These are phyloP conservation scores for Tarenaya hassleriana DNA, from an alignment of 345 rosid genomes.

Conservation along the genomic window DNA sequence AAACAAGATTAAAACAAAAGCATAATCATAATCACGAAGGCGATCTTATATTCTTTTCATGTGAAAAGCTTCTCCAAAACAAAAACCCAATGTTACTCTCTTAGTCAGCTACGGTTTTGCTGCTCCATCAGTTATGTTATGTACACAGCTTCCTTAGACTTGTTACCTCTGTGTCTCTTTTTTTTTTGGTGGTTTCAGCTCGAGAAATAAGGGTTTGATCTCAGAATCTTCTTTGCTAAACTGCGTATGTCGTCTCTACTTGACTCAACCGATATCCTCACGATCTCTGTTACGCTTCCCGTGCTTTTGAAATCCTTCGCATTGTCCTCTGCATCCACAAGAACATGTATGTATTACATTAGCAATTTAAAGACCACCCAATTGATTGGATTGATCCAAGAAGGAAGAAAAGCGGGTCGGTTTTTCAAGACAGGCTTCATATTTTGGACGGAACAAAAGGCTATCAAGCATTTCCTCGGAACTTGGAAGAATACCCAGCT, in stretches of 20 bases:
- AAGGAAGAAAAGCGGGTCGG: too few species aligned
- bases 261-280: slow-evolving; percentile 63
- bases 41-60: too few species aligned
- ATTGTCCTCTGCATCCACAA: slow-evolving; percentile 54
- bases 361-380: neutral
- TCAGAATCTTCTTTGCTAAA: slow-evolving; percentile 79
- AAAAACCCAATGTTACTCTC: too few species aligned
- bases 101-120: too few species aligned
- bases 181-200: slow-evolving; percentile 10
- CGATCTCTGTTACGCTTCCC: slow-evolving; percentile 58
- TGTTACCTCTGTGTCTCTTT: neutral
- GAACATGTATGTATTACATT: neutral
- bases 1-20: too few species aligned
- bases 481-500: too few species aligned
- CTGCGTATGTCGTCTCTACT: slow-evolving; percentile 80
- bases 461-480: too few species aligned
- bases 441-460: too few species aligned
- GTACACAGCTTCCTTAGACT: slow-evolving; percentile 19
- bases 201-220: slow-evolving; percentile 38
- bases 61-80: too few species aligned
- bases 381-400: too few species aligned
- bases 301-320: slow-evolving; percentile 47
- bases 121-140: slow-evolving; percentile 24
- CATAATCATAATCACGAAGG: too few species aligned
- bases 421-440: too few species aligned